Conservation (phyloP, 768 basidiomycete genomes). For the Lentinus brumalis region DNA sequence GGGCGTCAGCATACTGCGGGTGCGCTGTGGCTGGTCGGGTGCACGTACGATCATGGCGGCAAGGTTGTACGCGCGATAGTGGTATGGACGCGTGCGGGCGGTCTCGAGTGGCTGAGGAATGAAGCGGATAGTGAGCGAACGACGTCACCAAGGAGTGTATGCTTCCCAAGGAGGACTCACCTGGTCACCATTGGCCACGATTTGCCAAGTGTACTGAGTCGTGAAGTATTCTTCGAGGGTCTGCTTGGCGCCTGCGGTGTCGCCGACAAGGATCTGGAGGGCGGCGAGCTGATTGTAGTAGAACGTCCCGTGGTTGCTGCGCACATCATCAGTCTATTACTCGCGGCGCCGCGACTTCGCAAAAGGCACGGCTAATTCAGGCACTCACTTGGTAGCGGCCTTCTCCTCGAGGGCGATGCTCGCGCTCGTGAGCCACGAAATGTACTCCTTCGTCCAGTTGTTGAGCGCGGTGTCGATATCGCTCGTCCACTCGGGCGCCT, state of each 20-base stretch:
- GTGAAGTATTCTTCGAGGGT: slow-evolving; percentile 53
- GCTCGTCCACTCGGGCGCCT: slow-evolving; percentile 54
- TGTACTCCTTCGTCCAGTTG: slow-evolving; percentile 54
- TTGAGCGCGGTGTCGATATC: slow-evolving; percentile 52
- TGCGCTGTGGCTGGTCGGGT: neutral
- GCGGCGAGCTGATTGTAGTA: slow-evolving; percentile 63
- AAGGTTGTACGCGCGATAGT: slow-evolving; percentile 69
- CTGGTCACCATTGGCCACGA: slow-evolving; percentile 59
- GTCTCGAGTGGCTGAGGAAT: slow-evolving; percentile 56
- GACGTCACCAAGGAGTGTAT: neutral
- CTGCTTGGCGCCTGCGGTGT: slow-evolving; percentile 48
- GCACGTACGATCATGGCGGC: slow-evolving; percentile 63
- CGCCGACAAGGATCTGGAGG: slow-evolving; percentile 54
- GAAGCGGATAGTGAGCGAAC: neutral
- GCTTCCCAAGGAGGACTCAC: slow-evolving; percentile 28
- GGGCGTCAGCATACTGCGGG: neutral
- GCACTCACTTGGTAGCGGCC: slow-evolving; percentile 48
- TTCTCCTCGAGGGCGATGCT: slow-evolving; percentile 49
- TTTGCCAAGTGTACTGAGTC: slow-evolving; percentile 52
- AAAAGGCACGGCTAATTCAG: neutral
- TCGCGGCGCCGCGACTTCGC: neutral
- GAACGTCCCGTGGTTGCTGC: slow-evolving; percentile 68
- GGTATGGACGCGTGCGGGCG: slow-evolving; percentile 61
- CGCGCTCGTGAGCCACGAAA: slow-evolving; percentile 55
- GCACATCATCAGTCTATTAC: neutral